These are phyloP conservation scores for Metschnikowia lunata DNA, from an alignment of 805 yeast genomes.

Conservation along the genomic window DNA sequence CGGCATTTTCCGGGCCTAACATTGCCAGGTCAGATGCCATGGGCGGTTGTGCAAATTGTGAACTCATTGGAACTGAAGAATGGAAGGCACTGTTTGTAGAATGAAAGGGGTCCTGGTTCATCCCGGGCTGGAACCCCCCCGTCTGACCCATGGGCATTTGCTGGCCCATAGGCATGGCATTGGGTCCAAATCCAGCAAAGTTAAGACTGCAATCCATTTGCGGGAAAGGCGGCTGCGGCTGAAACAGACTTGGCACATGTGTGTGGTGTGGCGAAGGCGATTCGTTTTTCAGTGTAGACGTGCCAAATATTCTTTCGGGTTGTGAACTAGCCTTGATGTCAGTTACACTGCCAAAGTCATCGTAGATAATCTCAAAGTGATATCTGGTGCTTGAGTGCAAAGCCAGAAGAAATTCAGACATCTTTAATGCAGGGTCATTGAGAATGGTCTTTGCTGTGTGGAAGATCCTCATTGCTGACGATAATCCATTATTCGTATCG, in stretches of 20 bases:
- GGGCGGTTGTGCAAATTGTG: conserved; percentile 2
- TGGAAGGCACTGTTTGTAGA: conserved; percentile 2
- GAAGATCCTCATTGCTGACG: conserved; percentile 31
- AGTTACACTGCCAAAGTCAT: conserved; percentile 43
- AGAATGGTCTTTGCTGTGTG: conserved; percentile 28
- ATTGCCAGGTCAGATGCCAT: background rate
- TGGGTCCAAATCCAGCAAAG: conserved; percentile 3
- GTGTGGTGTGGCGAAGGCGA: conserved; percentile 9
- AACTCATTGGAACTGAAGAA: background rate
- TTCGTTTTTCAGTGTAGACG: background rate
- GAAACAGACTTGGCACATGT: conserved; percentile 3
- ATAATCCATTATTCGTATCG: conserved; percentile 34
- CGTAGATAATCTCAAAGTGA: conserved; percentile 42
- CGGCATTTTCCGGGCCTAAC: background rate
- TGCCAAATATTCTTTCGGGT: conserved; percentile 6
- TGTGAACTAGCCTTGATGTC: conserved; percentile 27
- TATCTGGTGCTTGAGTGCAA: conserved; percentile 15
- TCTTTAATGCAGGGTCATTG: conserved; percentile 26
- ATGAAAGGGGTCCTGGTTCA: conserved; percentile 4
- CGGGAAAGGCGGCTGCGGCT: conserved; percentile 4
- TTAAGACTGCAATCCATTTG: conserved; percentile 2
- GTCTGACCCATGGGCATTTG: background rate
- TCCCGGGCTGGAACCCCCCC: conserved; percentile 1
- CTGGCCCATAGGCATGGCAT: conserved; percentile 5
- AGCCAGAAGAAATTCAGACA: conserved; percentile 27